Conservation (phyloP, 2,329 filamentous ascomycete genomes). For the Claviceps monticola region DNA sequence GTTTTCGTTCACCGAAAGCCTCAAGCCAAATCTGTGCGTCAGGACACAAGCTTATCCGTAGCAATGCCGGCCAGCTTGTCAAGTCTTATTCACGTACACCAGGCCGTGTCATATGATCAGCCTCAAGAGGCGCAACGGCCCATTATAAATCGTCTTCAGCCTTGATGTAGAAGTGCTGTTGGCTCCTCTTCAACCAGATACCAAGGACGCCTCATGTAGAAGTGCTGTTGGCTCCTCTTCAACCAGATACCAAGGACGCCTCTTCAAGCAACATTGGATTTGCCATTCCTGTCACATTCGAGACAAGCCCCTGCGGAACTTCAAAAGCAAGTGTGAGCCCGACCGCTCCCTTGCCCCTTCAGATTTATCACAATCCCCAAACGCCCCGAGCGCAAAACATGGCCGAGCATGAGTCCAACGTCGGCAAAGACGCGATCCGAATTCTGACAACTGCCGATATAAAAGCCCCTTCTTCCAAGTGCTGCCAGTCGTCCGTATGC, state of each 20-base stretch:
- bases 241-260: not conserved
- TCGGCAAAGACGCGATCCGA: not conserved
- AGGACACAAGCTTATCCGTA: not conserved
- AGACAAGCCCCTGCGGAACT: not conserved
- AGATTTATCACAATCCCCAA: not conserved
- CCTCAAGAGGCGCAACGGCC: not conserved
- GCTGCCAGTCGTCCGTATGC: not conserved
- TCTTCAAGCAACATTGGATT: not conserved
- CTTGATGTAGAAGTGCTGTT: not conserved
- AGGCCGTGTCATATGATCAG: not conserved
- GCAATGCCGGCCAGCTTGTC: not conserved
- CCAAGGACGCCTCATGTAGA: not conserved
- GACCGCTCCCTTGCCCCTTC: too few species aligned
- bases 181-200: not conserved
- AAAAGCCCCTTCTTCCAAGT: not conserved
- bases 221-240: not conserved
- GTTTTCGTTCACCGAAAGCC: slow-evolving; percentile 3
- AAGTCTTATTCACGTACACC: not conserved
- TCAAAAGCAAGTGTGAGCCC: not conserved
- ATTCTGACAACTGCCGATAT: not conserved
- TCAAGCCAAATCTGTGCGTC: not conserved
- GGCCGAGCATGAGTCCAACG: not conserved
- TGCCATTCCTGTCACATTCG: not conserved
- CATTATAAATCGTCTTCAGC: not conserved
- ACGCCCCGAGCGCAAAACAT: not conserved